Evolutionary conservation across 169 alveolate genomes (phyloP).

Genomic region (Plasmodium ovale): DNA sequence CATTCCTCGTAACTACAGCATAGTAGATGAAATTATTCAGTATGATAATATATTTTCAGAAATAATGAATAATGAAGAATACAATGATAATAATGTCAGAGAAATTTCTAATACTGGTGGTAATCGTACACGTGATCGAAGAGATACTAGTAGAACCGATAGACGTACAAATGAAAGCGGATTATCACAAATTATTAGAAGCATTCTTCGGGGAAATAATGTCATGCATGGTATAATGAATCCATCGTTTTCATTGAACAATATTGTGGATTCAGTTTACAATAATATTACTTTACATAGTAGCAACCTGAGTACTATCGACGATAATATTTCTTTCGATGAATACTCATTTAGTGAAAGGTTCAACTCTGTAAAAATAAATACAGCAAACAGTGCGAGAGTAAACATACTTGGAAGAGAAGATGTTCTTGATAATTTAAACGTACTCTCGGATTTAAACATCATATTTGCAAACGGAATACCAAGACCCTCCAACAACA

Average conservation of each 20-base stretch:
- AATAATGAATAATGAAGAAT: slow-evolving; percentile 26
- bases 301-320: neutral
- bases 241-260: slow-evolving; percentile 3
- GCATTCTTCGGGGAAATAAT: slow-evolving; percentile 23
- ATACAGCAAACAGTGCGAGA: neutral
- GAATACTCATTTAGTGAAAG: slow-evolving; percentile 37
- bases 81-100: slow-evolving; percentile 30
- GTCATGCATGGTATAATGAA: slow-evolving; percentile 27
- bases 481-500: slow-evolving; percentile 13
- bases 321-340: slow-evolving; percentile 33
- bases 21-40: no score
- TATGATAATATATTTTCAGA: slow-evolving; percentile 68
- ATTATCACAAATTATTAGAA: slow-evolving; percentile 47
- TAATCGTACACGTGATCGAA: slow-evolving; percentile 12
- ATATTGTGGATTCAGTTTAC: neutral
- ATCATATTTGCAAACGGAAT: neutral
- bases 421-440: neutral
- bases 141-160: neutral
- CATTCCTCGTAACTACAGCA: no score
- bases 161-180: slow-evolving; percentile 48
- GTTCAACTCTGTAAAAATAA: neutral
- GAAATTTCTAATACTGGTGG: slow-evolving; percentile 38
- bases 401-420: slow-evolving; percentile 1
- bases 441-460: neutral
- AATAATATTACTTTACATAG: neutral